Evolutionary conservation across 2,329 filamentous ascomycete species (phyloP), one percentile per base, ranked within the genome.

Genomic region (Rasamsonia emersonii): DNA sequence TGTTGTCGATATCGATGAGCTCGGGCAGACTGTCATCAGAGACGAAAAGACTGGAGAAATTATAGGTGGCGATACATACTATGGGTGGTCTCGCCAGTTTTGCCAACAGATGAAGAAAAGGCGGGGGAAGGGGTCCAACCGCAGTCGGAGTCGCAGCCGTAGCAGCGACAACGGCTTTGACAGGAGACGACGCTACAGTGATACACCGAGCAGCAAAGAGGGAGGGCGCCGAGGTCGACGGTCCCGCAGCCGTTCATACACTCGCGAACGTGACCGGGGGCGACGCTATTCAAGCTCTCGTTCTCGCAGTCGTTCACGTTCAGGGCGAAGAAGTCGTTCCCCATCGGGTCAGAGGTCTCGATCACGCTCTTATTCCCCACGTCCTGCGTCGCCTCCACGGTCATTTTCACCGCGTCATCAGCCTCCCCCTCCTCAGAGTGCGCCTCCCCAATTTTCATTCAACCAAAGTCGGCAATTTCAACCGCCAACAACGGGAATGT

Each of bases 1-100:
- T 2, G 51, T 67, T 4, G 58, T 68, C n/a, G 78, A 85, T 41
- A 62, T 89, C n/a, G 80, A 85, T 49, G 77, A 80, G 42, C 66
- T 91, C 37, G 86, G 85, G 8, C 80, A 91, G 51, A 61, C 70
- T 10, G 64, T 85, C 32, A 61, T 77, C 11, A 54, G 74, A 3
- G 77, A 86, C 44, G 75, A 79, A 43, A 61, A 74, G n/a, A 80
- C 74, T 0, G 78, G 78, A 0, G 74, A 81, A 3, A 60, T 79
- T 2, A 53, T 78, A 5, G 67, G 70, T 5, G 79, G 78, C 1
- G 78, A 84, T 41, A 84, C 82, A 1, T 93, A 93, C 54, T 93
- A 93, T 51, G 86, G 86, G 39, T 93, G 86, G 86, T 89, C 85
- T 4, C 71, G 74, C 23, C 65, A 67, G 1, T 91, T 93, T 45